Conservation (phyloP, 257 asterid genomes). For the Salvia hispanica region DNA sequence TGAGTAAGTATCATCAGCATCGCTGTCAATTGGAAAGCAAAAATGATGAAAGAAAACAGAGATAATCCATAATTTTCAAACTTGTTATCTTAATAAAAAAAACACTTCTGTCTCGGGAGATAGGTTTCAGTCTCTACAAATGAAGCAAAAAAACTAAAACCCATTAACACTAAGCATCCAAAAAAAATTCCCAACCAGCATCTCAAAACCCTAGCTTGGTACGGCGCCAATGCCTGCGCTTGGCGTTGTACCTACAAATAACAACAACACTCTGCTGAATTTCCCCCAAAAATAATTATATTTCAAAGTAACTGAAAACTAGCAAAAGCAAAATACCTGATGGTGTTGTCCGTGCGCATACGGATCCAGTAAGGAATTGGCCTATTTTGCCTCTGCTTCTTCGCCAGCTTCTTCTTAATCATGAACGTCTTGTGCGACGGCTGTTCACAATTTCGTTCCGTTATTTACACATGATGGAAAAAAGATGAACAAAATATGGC, state of each 20-base stretch:
- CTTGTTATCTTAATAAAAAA: neutral
- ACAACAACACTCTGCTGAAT: neutral
- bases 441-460: slow-evolving; percentile 23
- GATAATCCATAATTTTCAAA: slow-evolving; percentile 13
- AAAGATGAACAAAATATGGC: neutral
- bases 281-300: neutral
- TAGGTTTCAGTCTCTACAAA: neutral
- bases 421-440: slow-evolving; percentile 45
- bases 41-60: neutral
- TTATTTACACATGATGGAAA: neutral
- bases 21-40: too few relatives aligned
- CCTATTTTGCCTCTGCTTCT: slow-evolving; percentile 53
- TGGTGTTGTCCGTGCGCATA: slow-evolving; percentile 48
- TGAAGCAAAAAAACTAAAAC: neutral
- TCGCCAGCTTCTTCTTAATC: slow-evolving; percentile 52
- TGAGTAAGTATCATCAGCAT: too few relatives aligned
- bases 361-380: slow-evolving; percentile 50
- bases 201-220: slow-evolving; percentile 30
- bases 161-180: neutral
- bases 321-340: slow-evolving; percentile 28
- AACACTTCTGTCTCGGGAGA: neutral
- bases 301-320: neutral
- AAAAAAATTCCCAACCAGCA: neutral
- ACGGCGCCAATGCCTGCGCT: slow-evolving; percentile 35
- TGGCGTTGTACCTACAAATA: slow-evolving; percentile 28